Base-by-base conservation (phyloP, 2,329 filamentous ascomycete species). In the Huntiella omanensis region DNA sequence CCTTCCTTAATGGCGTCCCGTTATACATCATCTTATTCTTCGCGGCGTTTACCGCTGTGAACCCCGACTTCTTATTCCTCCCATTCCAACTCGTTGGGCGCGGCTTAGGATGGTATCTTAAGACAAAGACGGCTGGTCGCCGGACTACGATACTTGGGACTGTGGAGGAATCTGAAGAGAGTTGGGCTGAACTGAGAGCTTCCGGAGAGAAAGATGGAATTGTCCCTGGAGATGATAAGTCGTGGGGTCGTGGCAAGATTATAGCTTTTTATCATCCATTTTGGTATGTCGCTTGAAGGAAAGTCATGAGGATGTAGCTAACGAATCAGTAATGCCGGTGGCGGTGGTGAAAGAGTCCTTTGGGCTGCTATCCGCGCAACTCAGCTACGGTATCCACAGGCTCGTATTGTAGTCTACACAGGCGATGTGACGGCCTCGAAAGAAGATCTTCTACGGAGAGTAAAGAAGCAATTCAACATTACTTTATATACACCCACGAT, bases 201-300 rank as follows among this genome's bases (percentile, higher is more conserved):
- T 16, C 34, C 7, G 34, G 32, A 19, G 22, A n/a, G n/a, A 33
- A 35, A 33, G 19, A 17, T 28, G 22, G 22, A 19, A 40, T 40
- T 28, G 19, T 33, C 12, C 22, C 19, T 28, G 43, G 37, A 10
- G 5, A 19, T 16, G 33, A 56, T 49, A 66, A 71, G 53, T 70
- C 80, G 40, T 95, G 83, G 83, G 48, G 48, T n/a, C 69, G 78
- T 51, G 87, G 87, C 32, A 50, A 47, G 16, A 77, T 95, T 45
- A 75, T 96, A 52, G 91, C 85, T 40, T 96, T 98, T 70, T 94
- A 98, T 59, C 91, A 98, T 61, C 91, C 91, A 1, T 98, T 95
- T 61, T 96, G 91, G 83, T 88, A 67, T 52, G 71, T 57, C 22
- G 6, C 2, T 33, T 5, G 28, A 34, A 12, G 2, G 4, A 2